phyloP scores from a whole-genome alignment of 805 yeast genomes.

The Saitoella complicata region DNA sequence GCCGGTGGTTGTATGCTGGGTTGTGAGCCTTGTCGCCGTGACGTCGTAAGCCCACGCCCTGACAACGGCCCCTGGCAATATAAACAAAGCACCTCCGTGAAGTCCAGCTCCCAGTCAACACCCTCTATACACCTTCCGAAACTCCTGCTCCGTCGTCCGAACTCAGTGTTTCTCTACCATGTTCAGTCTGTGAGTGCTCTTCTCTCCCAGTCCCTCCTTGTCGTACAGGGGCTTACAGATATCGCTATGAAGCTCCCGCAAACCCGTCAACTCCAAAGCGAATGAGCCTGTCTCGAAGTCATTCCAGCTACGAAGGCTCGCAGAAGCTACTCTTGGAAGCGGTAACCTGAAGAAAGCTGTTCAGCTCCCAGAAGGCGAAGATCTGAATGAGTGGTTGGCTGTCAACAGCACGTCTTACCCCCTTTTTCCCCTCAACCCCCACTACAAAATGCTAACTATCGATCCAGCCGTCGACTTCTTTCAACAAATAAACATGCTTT shows the following conservation, averaged over 20 bases:
- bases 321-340: conserved; percentile 89
- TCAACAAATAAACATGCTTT: conserved; percentile 90
- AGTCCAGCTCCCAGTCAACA: no score
- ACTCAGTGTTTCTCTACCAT: no score
- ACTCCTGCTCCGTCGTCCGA: no score
- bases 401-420: conserved; percentile 35
- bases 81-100: no score
- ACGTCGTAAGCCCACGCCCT: no score
- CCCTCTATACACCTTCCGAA: no score
- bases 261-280: conserved; percentile 20
- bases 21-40: no score
- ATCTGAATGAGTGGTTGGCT: conserved; percentile 85
- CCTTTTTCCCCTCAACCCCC: neutral
- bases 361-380: conserved; percentile 83
- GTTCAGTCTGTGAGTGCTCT: no score
- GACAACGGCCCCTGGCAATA: no score
- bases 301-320: conserved; percentile 53
- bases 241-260: neutral
- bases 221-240: no score
- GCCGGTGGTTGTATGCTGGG: no score
- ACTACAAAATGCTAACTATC: neutral
- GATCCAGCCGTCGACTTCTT: conserved; percentile 73
- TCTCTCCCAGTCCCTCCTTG: no score
- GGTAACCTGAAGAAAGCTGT: conserved; percentile 87
- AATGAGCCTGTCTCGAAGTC: conserved; percentile 19